phyloP scores from a whole-genome alignment of 2,329 filamentous ascomycete genomes.

The Herpotrichia juniperi region DNA sequence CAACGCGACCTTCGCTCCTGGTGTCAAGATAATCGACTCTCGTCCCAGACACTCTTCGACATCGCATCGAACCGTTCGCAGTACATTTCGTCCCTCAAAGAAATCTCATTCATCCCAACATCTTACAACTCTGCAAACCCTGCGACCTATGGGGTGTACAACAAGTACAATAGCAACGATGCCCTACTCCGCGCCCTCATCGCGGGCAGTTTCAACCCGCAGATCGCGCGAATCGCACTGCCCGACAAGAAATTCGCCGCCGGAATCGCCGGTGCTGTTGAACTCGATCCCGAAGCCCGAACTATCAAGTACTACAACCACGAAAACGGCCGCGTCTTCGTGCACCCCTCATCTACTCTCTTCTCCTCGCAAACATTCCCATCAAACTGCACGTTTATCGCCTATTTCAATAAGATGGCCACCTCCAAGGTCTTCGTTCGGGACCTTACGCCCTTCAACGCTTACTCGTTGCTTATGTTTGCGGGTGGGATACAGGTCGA shows the following conservation, averaged over 20 bases:
- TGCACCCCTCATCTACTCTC: slow-evolving; percentile 86
- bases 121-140: slow-evolving; percentile 39
- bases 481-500: slow-evolving; percentile 84
- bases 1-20: slow-evolving; percentile 71
- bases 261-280: slow-evolving; percentile 86
- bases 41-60: slow-evolving; percentile 81
- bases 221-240: slow-evolving; percentile 89
- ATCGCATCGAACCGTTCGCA: slow-evolving; percentile 86
- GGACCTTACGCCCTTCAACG: slow-evolving; percentile 91
- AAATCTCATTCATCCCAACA: slow-evolving; percentile 76
- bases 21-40: slow-evolving; percentile 87
- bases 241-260: slow-evolving; percentile 95
- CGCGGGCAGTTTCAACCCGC: slow-evolving; percentile 67
- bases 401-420: slow-evolving; percentile 90
- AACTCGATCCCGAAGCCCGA: slow-evolving; percentile 88
- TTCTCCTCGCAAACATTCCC: slow-evolving; percentile 84
- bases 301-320: slow-evolving; percentile 87
- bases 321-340: slow-evolving; percentile 72
- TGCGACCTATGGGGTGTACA: slow-evolving; percentile 42
- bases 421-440: slow-evolving; percentile 92
- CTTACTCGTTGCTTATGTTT: slow-evolving; percentile 87
- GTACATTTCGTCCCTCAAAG: slow-evolving; percentile 83
- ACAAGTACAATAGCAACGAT: slow-evolving; percentile 56
- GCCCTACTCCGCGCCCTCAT: slow-evolving; percentile 55
- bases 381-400: slow-evolving; percentile 76